Base-by-base conservation (phyloP, 257 asterid genomes). In the Sherardia arvensis region DNA sequence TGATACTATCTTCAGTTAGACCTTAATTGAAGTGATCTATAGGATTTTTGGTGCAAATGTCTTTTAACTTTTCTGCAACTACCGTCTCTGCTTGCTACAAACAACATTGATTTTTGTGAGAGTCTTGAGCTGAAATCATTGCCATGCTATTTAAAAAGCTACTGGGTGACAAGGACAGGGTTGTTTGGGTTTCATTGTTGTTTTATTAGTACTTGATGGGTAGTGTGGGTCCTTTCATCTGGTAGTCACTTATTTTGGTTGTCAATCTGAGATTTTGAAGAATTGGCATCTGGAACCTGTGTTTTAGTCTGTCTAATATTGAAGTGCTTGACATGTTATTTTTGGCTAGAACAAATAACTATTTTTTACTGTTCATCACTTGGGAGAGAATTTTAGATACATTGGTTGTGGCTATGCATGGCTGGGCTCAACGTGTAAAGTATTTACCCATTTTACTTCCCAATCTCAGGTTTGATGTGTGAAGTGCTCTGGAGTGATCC, bases 401-500 rank as follows among this genome's bases (percentile, higher is more conserved):
- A 11, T 62, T n/a, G n/a, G n/a, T n/a, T 61, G 66, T 53, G 59
- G 30, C 10, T 7, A 1, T 7, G 61, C 27, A 27, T 14, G 49
- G 62, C 33, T 23, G 38, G 17, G 55, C 8, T 36, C 55, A 60
- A 3, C 45, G 11, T 18, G 22, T 64, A 12, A 25, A 34, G 9
- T 12, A 34, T 59, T 11, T 36, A 12, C 5, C 5, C 49, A 57
- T 47, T 4, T 49, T 21, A 49, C 6, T 15, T 61, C 72, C 62
- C 60, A 57, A 76, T 64, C 67, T 61, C 79, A 93, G 97, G 99
- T 25, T 69, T 93, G 81, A 93, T 93, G 99, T 87, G 99, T 72
- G 99, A 93, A 78, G 66, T 90, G 83, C 82, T 90, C 75, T 93
- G 99, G 99, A 90, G 99, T 73, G 99, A 93, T 80, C 99, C 99